phyloP scores from a whole-genome alignment of 2,329 filamentous ascomycete genomes.

The Sporothrix luriei region DNA sequence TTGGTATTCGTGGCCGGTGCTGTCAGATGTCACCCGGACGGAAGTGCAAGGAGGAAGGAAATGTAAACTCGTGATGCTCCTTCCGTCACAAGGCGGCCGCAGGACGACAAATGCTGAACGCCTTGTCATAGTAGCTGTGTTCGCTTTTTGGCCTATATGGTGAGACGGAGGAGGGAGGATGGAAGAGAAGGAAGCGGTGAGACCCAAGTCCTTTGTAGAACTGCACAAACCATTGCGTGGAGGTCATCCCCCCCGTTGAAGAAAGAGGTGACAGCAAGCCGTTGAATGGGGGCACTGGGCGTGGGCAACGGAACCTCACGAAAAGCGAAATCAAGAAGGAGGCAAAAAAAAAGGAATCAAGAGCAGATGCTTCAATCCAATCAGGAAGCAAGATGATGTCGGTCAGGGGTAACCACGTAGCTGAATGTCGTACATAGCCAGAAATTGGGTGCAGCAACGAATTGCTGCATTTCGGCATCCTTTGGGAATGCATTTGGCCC shows the following conservation, averaged over 20 bases:
- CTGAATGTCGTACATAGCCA: neutral
- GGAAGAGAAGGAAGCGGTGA: constrained; percentile 15
- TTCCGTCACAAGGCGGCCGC: neutral
- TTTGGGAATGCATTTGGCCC: neutral
- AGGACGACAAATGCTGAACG: neutral
- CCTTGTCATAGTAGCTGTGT: neutral
- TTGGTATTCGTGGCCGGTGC: neutral
- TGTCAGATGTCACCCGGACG: neutral
- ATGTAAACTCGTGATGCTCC: neutral
- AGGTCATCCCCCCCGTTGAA: constrained; percentile 8
- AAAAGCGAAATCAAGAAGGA: neutral
- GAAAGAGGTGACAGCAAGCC: neutral
- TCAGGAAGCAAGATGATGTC: neutral
- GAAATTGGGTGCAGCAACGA: neutral
- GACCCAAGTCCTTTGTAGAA: neutral
- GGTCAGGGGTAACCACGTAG: neutral
- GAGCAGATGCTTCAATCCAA: neutral
- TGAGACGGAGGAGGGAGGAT: neutral
- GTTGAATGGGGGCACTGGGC: constrained; percentile 15
- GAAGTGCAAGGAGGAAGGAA: neutral
- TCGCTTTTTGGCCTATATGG: neutral
- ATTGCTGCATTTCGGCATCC: constrained; percentile 1
- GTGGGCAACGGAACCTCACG: neutral
- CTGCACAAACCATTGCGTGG: constrained; percentile 17
- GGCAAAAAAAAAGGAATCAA: neutral